phyloP scores from a whole-genome alignment of 139 green algal genomes.

The Auxenochlorella protothecoides region DNA sequence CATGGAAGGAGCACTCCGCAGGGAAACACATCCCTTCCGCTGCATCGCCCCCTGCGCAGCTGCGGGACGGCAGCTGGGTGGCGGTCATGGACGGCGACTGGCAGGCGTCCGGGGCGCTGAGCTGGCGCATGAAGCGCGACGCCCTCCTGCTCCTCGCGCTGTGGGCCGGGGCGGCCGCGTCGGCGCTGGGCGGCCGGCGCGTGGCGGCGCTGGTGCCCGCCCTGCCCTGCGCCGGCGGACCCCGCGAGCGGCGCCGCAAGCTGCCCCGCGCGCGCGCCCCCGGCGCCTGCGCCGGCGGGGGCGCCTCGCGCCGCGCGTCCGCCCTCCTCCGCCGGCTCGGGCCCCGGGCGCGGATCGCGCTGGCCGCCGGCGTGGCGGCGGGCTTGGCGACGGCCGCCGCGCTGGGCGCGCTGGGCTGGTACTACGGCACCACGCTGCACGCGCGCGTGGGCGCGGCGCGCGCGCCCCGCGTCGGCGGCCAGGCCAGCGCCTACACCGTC shows the following conservation, averaged over 20 bases:
- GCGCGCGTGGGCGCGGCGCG: background rate
- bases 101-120: background rate
- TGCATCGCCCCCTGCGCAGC: conserved; percentile 4
- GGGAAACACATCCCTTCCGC: background rate
- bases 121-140: background rate
- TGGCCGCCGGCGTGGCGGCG: background rate
- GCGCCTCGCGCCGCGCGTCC: no score
- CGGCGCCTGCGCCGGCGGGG: no score
- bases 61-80: conserved; percentile 22
- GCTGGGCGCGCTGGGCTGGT: background rate
- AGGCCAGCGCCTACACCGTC: background rate
- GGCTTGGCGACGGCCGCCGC: background rate
- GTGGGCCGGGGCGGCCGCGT: background rate
- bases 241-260: no score
- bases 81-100: conserved; percentile 32
- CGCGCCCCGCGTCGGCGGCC: background rate
- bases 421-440: background rate
- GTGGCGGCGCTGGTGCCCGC: background rate
- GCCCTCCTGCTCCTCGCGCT: background rate
- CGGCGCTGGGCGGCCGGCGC: background rate
- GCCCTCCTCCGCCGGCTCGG: no score
- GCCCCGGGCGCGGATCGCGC: background rate
- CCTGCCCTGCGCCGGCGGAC: no score
- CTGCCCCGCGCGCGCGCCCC: no score
- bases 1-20: no score